Evolutionary conservation across 768 basidiomycete genomes (phyloP).

Genomic region (Leccinum obscurum): DNA sequence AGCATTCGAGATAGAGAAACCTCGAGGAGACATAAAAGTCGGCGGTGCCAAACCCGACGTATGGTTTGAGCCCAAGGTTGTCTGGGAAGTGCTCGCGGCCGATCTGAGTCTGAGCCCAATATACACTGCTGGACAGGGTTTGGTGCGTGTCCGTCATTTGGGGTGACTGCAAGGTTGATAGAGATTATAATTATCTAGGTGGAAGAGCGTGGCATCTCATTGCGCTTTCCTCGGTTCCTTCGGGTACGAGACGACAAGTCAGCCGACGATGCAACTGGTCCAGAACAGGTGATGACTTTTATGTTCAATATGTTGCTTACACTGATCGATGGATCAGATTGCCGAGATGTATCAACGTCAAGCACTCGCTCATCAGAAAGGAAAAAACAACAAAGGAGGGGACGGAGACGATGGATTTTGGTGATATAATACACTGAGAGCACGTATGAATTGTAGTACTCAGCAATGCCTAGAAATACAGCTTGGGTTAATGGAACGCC

Average conservation of each 20-base stretch:
- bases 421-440: slow-evolving; percentile 40
- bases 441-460: slow-evolving; percentile 17
- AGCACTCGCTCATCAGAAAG: slow-evolving; percentile 73
- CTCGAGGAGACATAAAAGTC: slow-evolving; percentile 80
- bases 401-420: slow-evolving; percentile 77
- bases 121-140: slow-evolving; percentile 91
- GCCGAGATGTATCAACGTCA: slow-evolving; percentile 95
- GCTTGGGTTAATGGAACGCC: neutral
- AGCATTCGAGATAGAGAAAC: slow-evolving; percentile 68
- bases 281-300: slow-evolving; percentile 71
- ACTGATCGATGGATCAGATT: slow-evolving; percentile 47
- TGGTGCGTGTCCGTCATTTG: slow-evolving; percentile 50
- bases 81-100: slow-evolving; percentile 98
- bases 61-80: slow-evolving; percentile 96
- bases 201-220: slow-evolving; percentile 89
- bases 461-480: slow-evolving; percentile 6
- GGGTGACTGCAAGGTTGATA: slow-evolving; percentile 1
- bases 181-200: slow-evolving; percentile 44
- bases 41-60: slow-evolving; percentile 96
- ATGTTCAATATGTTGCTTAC: neutral
- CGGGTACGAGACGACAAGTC: slow-evolving; percentile 91
- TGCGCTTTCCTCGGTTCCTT: slow-evolving; percentile 96
- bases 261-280: slow-evolving; percentile 88
- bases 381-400: slow-evolving; percentile 64
- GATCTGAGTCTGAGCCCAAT: slow-evolving; percentile 96